Evolutionary conservation across 306 rosid species (phyloP).

Genomic region (Trifolium dubium): DNA sequence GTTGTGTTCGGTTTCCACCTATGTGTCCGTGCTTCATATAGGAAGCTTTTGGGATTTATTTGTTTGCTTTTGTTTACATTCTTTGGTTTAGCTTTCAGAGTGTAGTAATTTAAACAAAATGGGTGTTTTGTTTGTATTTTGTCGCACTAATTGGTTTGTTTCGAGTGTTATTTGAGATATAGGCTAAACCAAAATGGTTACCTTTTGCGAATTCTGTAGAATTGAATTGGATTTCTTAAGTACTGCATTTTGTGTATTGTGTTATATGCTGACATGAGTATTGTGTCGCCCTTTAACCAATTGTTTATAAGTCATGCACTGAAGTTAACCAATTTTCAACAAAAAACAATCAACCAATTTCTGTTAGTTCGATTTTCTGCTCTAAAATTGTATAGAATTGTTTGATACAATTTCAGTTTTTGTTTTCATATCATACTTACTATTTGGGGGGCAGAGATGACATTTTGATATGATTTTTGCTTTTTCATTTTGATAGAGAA

Average conservation of each 20-base stretch:
- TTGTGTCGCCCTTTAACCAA: background rate
- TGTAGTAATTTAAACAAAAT: too few relatives aligned
- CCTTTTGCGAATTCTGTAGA: background rate
- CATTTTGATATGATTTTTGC: background rate
- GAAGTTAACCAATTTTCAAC: background rate
- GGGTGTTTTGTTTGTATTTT: too few relatives aligned
- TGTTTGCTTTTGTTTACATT: too few relatives aligned
- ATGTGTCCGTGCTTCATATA: too few relatives aligned
- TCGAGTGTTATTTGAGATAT: constrained; percentile 10
- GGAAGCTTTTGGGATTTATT: too few relatives aligned
- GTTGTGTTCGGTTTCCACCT: too few relatives aligned
- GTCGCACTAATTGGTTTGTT: background rate
- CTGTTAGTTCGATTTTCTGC: background rate
- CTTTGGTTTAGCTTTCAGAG: too few relatives aligned
- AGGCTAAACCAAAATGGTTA: background rate
- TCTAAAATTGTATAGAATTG: background rate
- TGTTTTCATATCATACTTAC: too few relatives aligned
- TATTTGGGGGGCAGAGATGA: background rate
- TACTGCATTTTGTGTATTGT: background rate
- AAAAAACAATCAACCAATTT: background rate
- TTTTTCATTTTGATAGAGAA: too few relatives aligned
- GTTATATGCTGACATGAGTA: background rate
- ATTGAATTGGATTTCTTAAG: background rate
- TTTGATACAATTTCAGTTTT: background rate
- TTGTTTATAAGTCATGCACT: background rate